phyloP scores from a whole-genome alignment of 768 basidiomycete genomes.

The Termitomyces sp. region DNA sequence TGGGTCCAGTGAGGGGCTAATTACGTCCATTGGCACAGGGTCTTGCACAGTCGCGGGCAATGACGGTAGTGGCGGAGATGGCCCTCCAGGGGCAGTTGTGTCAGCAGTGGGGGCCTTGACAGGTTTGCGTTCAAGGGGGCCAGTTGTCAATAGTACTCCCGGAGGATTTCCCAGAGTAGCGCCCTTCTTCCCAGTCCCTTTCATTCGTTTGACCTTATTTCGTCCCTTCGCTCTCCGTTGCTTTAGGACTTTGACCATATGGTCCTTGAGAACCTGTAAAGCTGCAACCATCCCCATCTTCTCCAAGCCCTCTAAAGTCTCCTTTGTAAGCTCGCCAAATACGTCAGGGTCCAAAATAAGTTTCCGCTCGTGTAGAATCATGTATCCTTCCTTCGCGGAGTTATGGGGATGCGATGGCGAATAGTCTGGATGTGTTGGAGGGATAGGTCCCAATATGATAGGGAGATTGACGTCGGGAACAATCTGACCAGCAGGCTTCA shows the following conservation, averaged over 20 bases:
- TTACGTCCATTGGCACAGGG: slow-evolving; percentile 25
- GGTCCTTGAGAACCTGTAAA: slow-evolving; percentile 72
- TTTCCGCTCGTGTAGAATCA: slow-evolving; percentile 80
- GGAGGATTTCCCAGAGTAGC: slow-evolving; percentile 9
- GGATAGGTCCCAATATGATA: slow-evolving; percentile 72
- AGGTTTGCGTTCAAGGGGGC: slow-evolving; percentile 26
- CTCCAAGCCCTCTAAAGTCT: slow-evolving; percentile 72
- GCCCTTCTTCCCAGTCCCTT: slow-evolving; percentile 23
- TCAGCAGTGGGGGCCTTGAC: not conserved
- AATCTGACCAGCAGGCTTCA: slow-evolving; percentile 15
- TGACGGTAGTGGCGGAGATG: slow-evolving; percentile 3
- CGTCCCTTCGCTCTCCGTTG: slow-evolving; percentile 49
- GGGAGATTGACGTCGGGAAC: slow-evolving; percentile 64
- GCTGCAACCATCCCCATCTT: slow-evolving; percentile 79
- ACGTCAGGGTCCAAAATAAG: slow-evolving; percentile 82
- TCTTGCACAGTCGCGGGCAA: slow-evolving; percentile 17
- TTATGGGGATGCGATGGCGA: slow-evolving; percentile 41
- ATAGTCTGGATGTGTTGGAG: slow-evolving; percentile 52
- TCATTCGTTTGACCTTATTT: slow-evolving; percentile 24
- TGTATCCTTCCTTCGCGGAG: slow-evolving; percentile 49
- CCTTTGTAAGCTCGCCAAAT: slow-evolving; percentile 70
- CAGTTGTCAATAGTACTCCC: slow-evolving; percentile 39
- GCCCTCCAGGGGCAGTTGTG: not conserved
- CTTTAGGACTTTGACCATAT: slow-evolving; percentile 83
- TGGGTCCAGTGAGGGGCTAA: slow-evolving; percentile 20